These are phyloP conservation scores for Pleurotus sapidus DNA, from an alignment of 768 basidiomycete genomes.

Conservation along the genomic window DNA sequence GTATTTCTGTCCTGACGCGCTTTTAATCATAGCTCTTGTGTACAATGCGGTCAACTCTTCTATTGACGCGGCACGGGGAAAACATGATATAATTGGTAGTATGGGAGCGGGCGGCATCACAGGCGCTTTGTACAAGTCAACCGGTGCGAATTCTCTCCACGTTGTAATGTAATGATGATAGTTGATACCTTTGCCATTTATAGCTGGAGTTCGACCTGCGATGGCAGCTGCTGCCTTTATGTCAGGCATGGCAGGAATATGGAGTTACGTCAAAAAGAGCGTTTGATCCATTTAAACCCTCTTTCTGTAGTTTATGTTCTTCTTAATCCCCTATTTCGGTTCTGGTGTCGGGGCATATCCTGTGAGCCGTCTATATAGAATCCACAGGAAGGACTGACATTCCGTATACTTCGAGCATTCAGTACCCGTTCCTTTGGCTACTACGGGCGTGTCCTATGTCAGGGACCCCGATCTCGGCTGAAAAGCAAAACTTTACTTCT, in stretches of 20 bases:
- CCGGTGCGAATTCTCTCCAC: slow-evolving; percentile 58
- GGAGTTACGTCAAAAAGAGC: slow-evolving; percentile 93
- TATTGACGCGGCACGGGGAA: slow-evolving; percentile 84
- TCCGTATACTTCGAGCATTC: slow-evolving; percentile 30
- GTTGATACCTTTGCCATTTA: slow-evolving; percentile 33
- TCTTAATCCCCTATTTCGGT: slow-evolving; percentile 40
- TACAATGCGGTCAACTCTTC: slow-evolving; percentile 97
- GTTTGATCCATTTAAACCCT: slow-evolving; percentile 47
- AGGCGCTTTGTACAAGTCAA: slow-evolving; percentile 90
- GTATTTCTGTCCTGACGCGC: slow-evolving; percentile 28
- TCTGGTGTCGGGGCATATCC: slow-evolving; percentile 39
- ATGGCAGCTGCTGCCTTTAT: slow-evolving; percentile 86
- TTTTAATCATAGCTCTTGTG: slow-evolving; percentile 69
- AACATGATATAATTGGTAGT: slow-evolving; percentile 88
- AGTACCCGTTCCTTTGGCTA: slow-evolving; percentile 37
- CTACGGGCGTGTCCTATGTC: slow-evolving; percentile 39
- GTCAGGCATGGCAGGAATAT: slow-evolving; percentile 86
- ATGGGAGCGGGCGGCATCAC: slow-evolving; percentile 91
- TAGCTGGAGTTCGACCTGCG: slow-evolving; percentile 91
- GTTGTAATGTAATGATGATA: slow-evolving; percentile 23
- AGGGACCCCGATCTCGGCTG: slow-evolving; percentile 39
- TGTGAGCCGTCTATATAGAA: slow-evolving; percentile 36
- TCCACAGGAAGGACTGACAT: slow-evolving; percentile 23
- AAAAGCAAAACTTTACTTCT: slow-evolving; percentile 44
- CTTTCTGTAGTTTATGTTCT: slow-evolving; percentile 45